Base-by-base conservation (phyloP, 805 yeast species). In the Candida yuanshanica region DNA sequence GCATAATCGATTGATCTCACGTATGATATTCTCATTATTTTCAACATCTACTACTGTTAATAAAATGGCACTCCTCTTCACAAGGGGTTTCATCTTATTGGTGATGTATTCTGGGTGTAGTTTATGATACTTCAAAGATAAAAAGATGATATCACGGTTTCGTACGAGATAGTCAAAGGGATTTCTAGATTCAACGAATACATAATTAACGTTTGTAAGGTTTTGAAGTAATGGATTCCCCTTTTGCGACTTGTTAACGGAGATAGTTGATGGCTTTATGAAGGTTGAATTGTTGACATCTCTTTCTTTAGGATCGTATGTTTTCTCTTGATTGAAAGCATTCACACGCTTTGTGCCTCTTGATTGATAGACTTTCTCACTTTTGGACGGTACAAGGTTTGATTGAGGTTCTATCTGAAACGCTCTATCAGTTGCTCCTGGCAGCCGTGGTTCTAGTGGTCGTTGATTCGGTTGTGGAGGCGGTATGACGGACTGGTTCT, bases 21-120 rank as follows among this genome's bases (percentile, higher is more conserved):
- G 59, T 35, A 67, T 35, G 5, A 69, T 61, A 25, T 71, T 50
- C 68, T 64, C 81, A 50, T 49, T 74, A 56, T 77, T 74, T 11
- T 75, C 82, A 10, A 81, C 75, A 53, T 83, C 93, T 6, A 83
- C 81, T 6, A 81, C 79, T 24, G 76, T 74, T 35, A 83, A 58
- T 20, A 83, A 50, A 2, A 83, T 68, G n/a, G 82, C 69, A 8
- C 70, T 65, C 25, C 65, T 62, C 51, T 66, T 72, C 7, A 52
- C 33, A 40, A 64, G 47, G 24, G 65, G 60, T 45, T 61, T 67
- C 59, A 81, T 68, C 44, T 83, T 67, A 46, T 75, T 75, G 61
- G 75, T 73, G 4, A 85, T 70, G 51, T 85, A 84, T 50, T 83
- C 91, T 0, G 90, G 88, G 48, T 81, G 83, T 31, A 85, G 63